Evolutionary conservation across 345 rosid species (phyloP), one percentile per base, ranked within the genome.

Genomic region (Anastatica hierochuntica): DNA sequence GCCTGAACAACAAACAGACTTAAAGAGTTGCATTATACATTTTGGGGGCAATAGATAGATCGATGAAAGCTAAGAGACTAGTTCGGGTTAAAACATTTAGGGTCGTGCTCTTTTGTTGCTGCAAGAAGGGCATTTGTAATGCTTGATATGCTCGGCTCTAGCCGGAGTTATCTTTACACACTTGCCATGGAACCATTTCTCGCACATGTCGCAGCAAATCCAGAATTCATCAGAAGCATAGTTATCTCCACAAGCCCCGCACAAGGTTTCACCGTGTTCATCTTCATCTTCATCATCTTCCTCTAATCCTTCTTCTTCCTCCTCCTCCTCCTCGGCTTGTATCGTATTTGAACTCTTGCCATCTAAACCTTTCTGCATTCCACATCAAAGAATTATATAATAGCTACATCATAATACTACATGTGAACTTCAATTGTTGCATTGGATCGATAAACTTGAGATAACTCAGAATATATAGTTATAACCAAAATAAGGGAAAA

Each of bases 101-200:
- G 81, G 72, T 30, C 92, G 67, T 4, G 74, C 77, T 75, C 85
- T 78, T 72, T 82, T 82, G 83, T 54, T 63, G 60, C 78, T 85
- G 85, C 95, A 85, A 4, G 79, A 66, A 10, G 95, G 90, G 73
- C 95, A 85, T 43, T 82, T 85, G 82, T 82, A 85, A 23, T 80
- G 90, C 69, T 82, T 78, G 63, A 85, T 85, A 63, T 82, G 90
- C 76, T 82, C 85, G 4, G 95, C 95, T 58, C 74, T 23, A 23
- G 27, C 27, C 6, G 27, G 27, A 23, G 27, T 23, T 3, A 23
- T 23, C 27, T 23, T 23, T 39, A 85, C 88, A 30, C 89, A 86
- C 66, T 79, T 81, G n/a, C n/a, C n/a, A n/a, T n/a, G n/a, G n/a
- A n/a, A n/a, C n/a, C n/a, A n/a, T n/a, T n/a, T n/a, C n/a, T n/a